phyloP scores from a whole-genome alignment of 2,329 filamentous ascomycete genomes.

The Blastomyces silverae region DNA sequence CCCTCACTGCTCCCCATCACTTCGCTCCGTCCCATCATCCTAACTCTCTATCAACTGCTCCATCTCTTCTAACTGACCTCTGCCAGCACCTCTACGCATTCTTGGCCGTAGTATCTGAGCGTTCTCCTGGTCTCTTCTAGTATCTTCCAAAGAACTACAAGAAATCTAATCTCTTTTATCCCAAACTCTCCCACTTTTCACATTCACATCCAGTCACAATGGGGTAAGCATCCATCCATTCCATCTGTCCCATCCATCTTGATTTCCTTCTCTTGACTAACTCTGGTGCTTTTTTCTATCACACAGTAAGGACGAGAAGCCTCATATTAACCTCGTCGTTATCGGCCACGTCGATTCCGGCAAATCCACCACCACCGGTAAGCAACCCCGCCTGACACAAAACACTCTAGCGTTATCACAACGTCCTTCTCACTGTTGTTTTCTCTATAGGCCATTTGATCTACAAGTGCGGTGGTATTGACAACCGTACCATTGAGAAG shows the following conservation, averaged over 20 bases:
- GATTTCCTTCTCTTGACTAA: slow-evolving; percentile 3
- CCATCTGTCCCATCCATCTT: slow-evolving; percentile 8
- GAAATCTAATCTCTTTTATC: slow-evolving; percentile 29
- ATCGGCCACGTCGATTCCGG: slow-evolving; percentile 99
- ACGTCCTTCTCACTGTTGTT: background rate
- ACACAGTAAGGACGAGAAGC: slow-evolving; percentile 85
- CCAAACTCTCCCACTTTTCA: slow-evolving; percentile 17
- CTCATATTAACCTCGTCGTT: slow-evolving; percentile 96
- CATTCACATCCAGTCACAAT: slow-evolving; percentile 48
- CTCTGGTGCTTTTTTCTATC: slow-evolving; percentile 11
- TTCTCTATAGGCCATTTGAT: slow-evolving; percentile 73
- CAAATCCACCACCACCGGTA: slow-evolving; percentile 95
- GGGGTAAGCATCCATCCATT: slow-evolving; percentile 48
- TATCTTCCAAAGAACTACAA: slow-evolving; percentile 46
- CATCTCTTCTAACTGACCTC: slow-evolving; percentile 26
- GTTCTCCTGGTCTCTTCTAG: slow-evolving; percentile 40
- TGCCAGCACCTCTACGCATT: slow-evolving; percentile 47
- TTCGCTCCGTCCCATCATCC: slow-evolving; percentile 21
- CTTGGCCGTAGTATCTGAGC: slow-evolving; percentile 47
- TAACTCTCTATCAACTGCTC: slow-evolving; percentile 16
- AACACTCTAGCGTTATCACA: background rate
- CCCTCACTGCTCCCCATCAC: slow-evolving; percentile 19
- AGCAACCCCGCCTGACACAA: slow-evolving; percentile 38
- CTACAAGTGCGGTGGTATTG: slow-evolving; percentile 99
- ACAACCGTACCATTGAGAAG: slow-evolving; percentile 99